These are phyloP conservation scores for Eimeria maxima DNA, from an alignment of 169 alveolate species.

Conservation along the genomic window DNA sequence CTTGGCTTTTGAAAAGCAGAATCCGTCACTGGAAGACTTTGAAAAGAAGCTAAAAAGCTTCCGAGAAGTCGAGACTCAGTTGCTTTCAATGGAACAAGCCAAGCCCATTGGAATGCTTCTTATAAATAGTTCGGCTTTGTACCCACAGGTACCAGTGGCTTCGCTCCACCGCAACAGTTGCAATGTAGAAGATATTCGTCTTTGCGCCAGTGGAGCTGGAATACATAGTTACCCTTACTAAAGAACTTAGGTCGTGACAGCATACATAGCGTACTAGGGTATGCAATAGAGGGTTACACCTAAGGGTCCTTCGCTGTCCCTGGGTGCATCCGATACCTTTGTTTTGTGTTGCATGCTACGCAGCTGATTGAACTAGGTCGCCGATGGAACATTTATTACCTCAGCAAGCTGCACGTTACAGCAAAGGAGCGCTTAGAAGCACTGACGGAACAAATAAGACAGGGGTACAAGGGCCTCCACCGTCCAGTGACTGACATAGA, in stretches of 20 bases:
- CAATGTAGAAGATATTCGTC: neutral
- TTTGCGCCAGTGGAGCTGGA: neutral
- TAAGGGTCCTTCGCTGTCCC: neutral
- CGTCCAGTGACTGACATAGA: constrained; percentile 94
- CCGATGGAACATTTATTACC: constrained; percentile 92
- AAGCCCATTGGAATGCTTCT: constrained; percentile 73
- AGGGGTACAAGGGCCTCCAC: constrained; percentile 67
- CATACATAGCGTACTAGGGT: neutral
- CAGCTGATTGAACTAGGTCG: constrained; percentile 88
- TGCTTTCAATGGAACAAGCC: constrained; percentile 88
- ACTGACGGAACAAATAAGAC: constrained; percentile 86
- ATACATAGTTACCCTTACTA: neutral
- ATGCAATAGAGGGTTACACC: neutral
- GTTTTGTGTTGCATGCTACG: constrained; percentile 31
- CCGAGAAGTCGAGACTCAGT: constrained; percentile 90
- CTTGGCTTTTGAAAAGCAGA: constrained; percentile 90
- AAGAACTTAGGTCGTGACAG: neutral
- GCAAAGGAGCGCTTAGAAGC: constrained; percentile 88
- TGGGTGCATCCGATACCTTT: neutral
- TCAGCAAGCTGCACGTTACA: constrained; percentile 93
- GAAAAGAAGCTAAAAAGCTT: constrained; percentile 93
- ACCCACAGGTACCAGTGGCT: constrained; percentile 55
- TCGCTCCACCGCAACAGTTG: neutral
- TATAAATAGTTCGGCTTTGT: constrained; percentile 47
- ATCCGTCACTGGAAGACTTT: constrained; percentile 94